Evolutionary conservation across 2,329 filamentous ascomycete genomes (phyloP).

Genomic region (Diaporthe citri): DNA sequence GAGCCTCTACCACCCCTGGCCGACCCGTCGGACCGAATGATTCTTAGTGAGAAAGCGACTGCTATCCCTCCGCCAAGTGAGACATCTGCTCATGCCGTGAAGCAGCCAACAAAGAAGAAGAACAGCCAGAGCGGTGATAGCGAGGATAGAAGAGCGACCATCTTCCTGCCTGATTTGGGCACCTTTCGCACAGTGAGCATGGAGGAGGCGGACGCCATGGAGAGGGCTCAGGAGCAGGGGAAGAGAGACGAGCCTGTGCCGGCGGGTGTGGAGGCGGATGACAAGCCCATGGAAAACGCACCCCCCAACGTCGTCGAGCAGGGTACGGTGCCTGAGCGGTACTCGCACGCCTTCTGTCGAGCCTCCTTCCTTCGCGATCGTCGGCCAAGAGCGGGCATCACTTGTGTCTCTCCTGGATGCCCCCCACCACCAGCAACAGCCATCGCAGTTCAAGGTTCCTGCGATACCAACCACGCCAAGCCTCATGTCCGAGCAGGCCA

Average conservation of each 20-base stretch:
- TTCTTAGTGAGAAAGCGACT: constrained; percentile 54
- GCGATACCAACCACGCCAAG: constrained; percentile 59
- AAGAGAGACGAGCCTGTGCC: constrained; percentile 44
- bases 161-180: constrained; percentile 73
- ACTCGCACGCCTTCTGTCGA: constrained; percentile 72
- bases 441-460: constrained; percentile 54
- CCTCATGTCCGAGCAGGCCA: constrained; percentile 43
- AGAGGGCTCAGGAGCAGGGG: constrained; percentile 47
- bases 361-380: constrained; percentile 69
- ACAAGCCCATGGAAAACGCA: constrained; percentile 40
- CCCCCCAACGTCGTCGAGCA: constrained; percentile 7
- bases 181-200: constrained; percentile 73
- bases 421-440: constrained; percentile 58
- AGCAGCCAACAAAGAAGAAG: constrained; percentile 50
- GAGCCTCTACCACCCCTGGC: constrained; percentile 51
- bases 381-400: constrained; percentile 67
- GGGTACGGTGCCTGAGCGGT: constrained; percentile 47
- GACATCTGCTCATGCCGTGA: constrained; percentile 45
- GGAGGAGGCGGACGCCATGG: constrained; percentile 61
- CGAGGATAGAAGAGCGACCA: constrained; percentile 47
- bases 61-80: constrained; percentile 47
- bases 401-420: constrained; percentile 72
- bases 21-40: constrained; percentile 57
- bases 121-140: constrained; percentile 47
- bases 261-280: constrained; percentile 43